Evolutionary conservation across 306 rosid species (phyloP), one percentile per base, ranked within the genome.

Genomic region (Corylus americana): DNA sequence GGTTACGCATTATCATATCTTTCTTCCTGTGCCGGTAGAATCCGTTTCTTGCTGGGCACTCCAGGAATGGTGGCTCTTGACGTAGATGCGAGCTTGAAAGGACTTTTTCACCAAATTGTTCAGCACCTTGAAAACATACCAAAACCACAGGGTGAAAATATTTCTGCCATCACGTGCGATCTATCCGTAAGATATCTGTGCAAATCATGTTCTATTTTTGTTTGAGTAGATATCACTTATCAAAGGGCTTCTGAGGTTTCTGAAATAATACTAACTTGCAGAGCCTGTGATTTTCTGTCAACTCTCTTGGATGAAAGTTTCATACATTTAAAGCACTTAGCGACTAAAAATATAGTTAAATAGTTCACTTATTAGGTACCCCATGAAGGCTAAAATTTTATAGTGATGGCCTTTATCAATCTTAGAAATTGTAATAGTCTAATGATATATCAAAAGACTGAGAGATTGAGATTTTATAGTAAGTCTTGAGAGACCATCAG

Each of bases 41-140:
- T 95, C 75, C 92, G 98, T 71, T 95, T 91, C 90, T 87, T 95
- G 88, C 86, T 95, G 73, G 94, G 94, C 59, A 91, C 96, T 57
- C 98, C 97, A 63, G 99, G 99, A 81, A 95, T 95, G 98, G 94
- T 95, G 87, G 99, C 99, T 80, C 98, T 93, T 70, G 99, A 92
- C 80, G 80, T 95, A 87, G 99, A 95, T 85, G 78, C 94, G 71
- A 75, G 87, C 88, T 79, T 95, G 84, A 95, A 91, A 79, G 92
- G 91, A 67, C 94, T 89, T 68, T 55, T 95, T 73, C 97, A 91
- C 81, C 84, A 84, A 88, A 93, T 95, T 35, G 94, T 93, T 79
- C 94, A 75, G 78, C 94, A 93, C 86, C 97, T 95, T 79, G 99
- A 95, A 82, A 90, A 85, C 88, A 85, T 93, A 74, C 99, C 98